These are phyloP conservation scores for Phaeosphaeriaceae sp. DNA, from an alignment of 2,329 filamentous ascomycete species.

Conservation along the genomic window DNA sequence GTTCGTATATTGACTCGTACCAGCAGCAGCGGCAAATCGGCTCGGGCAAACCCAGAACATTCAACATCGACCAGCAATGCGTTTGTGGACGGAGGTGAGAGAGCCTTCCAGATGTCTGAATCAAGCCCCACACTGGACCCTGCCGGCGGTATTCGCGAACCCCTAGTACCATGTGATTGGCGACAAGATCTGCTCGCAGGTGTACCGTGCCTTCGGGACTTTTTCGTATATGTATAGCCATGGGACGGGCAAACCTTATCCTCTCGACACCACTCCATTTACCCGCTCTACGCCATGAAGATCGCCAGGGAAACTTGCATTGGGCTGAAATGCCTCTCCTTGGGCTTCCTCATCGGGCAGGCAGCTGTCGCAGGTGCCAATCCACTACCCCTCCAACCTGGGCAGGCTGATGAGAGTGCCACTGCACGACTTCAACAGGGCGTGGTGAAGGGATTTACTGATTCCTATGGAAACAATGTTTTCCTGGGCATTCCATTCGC, in stretches of 20 bases:
- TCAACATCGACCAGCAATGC: neutral
- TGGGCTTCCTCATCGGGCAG: conserved; percentile 11
- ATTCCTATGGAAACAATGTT: conserved; percentile 26
- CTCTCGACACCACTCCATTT: conserved; percentile 1
- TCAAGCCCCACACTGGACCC: neutral
- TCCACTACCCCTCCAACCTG: conserved; percentile 14
- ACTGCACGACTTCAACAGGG: conserved; percentile 20
- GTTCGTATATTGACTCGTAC: neutral
- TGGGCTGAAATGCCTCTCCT: conserved; percentile 11
- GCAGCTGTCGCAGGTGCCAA: conserved; percentile 8
- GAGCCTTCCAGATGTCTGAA: neutral
- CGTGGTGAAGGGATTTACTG: conserved; percentile 25
- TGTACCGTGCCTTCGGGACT: neutral
- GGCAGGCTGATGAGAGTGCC: conserved; percentile 7
- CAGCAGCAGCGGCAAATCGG: neutral
- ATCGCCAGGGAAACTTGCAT: conserved; percentile 3
- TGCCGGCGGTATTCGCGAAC: neutral
- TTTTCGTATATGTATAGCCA: neutral
- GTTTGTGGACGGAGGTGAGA: neutral
- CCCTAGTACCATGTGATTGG: conserved; percentile 6
- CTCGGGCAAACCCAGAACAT: neutral
- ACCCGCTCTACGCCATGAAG: conserved; percentile 15
- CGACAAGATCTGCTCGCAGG: conserved; percentile 8
- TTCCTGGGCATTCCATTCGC: conserved; percentile 34
- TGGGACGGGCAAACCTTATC: conserved; percentile 9